These are phyloP conservation scores for Apiosordaria backusii DNA, from an alignment of 495 filamentous ascomycete genomes.

Conservation along the genomic window DNA sequence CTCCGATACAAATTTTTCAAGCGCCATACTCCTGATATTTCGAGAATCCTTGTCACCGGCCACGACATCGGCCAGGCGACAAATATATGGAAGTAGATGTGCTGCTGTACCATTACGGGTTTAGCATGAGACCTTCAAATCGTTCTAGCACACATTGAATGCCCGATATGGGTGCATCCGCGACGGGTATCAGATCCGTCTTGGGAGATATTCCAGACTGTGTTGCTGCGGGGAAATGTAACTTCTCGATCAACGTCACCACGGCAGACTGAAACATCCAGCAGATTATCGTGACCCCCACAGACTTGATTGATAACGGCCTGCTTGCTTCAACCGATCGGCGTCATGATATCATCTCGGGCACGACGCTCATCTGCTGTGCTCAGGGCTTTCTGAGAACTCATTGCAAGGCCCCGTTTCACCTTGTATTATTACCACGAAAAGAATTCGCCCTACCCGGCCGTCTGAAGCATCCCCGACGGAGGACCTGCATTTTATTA, in stretches of 20 bases:
- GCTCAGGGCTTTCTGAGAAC: not conserved
- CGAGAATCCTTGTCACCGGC: too few species aligned
- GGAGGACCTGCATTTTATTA: not conserved
- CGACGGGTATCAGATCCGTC: not conserved
- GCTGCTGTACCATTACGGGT: not conserved
- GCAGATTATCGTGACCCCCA: conserved; percentile 2
- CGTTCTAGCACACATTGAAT: not conserved
- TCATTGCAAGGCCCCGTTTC: not conserved
- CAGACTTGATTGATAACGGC: not conserved
- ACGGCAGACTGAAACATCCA: not conserved
- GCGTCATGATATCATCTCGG: not conserved
- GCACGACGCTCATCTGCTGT: not conserved
- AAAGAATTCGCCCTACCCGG: too few species aligned
- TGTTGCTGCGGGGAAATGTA: not conserved
- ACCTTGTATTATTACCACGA: too few species aligned
- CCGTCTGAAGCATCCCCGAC: not conserved
- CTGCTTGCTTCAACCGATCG: not conserved
- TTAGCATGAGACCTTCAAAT: not conserved
- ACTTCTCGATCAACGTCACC: not conserved
- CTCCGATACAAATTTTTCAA: too few species aligned
- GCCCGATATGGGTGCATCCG: not conserved
- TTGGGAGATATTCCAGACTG: not conserved
- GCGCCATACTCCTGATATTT: too few species aligned
- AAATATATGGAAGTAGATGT: too few species aligned
- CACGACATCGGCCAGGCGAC: too few species aligned